A percentile compares a stretch with the other conserved stretches of the same genome.
Evolutionary conservation across 495 filamentous ascomycete species (phyloP).

Genomic region (Penicillium antarcticum): DNA sequence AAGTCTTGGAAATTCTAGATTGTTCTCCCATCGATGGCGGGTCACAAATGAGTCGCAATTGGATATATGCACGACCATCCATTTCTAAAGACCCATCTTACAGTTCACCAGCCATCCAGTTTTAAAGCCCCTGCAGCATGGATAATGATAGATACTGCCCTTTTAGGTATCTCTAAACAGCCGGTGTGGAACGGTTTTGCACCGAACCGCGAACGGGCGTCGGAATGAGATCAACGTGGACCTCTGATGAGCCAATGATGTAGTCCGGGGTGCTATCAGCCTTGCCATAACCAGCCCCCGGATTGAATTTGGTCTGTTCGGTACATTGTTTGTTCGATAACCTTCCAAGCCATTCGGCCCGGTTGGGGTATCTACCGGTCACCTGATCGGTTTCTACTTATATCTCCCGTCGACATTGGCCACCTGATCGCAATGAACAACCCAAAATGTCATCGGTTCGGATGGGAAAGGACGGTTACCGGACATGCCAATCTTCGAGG

Average conservation of each 20-base stretch:
- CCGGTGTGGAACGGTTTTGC: neutral
- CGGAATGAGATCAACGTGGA: neutral
- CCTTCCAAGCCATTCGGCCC: constrained; percentile 20
- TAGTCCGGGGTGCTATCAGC: neutral
- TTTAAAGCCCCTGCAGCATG: neutral
- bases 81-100: too few relatives aligned
- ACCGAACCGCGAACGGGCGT: constrained; percentile 1
- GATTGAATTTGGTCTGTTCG: neutral
- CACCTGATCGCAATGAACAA: constrained; percentile 12
- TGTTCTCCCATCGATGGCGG: too few relatives aligned
- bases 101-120: neutral
- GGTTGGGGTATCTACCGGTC: constrained; percentile 16
- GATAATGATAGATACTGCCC: neutral
- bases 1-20: too few relatives aligned
- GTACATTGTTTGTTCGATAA: constrained; percentile 6
- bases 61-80: too few relatives aligned
- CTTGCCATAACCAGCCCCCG: constrained; percentile 1
- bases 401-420: constrained; percentile 16
- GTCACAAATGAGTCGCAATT: too few relatives aligned
- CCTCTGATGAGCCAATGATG: neutral
- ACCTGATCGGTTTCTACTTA: constrained; percentile 24
- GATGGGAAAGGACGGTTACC: constrained; percentile 6
- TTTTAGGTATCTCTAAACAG: constrained; percentile 1
- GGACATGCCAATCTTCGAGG: constrained; percentile 2
- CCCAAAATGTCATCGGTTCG: constrained; percentile 8